A percentile compares a stretch with the other conserved stretches of the same genome.
These are phyloP conservation scores for Dichotomopilus funicola DNA, from an alignment of 2,329 filamentous ascomycete species.

Conservation along the genomic window DNA sequence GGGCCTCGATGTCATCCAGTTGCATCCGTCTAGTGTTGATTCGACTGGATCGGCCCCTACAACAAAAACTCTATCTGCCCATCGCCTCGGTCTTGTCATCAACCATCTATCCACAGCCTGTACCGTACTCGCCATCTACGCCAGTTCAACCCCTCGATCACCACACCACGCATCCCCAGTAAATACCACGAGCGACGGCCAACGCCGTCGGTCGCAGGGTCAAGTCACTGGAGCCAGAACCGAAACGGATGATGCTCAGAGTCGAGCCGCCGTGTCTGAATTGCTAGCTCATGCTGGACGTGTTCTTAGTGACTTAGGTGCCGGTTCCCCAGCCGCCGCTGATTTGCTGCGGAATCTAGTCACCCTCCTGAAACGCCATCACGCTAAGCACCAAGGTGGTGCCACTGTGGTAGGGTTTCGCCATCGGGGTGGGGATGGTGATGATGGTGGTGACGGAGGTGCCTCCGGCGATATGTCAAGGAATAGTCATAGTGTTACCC, in stretches of 20 bases:
- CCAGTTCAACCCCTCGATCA: not conserved
- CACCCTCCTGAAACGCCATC: not conserved
- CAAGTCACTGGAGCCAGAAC: too few species aligned
- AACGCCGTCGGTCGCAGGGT: too few species aligned
- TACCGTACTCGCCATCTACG: conserved; percentile 2
- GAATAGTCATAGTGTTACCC: too few species aligned
- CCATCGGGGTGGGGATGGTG: not conserved
- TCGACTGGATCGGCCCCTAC: not conserved
- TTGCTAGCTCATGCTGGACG: conserved; percentile 1
- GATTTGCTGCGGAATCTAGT: conserved; percentile 2
- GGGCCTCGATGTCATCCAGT: not conserved
- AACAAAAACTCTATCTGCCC: not conserved
- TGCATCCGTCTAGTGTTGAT: not conserved
- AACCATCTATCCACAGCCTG: conserved; percentile 4
- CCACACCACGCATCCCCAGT: too few species aligned
- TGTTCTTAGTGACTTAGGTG: not conserved
- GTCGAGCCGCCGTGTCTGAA: not conserved
- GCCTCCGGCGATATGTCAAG: too few species aligned
- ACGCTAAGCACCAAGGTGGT: not conserved
- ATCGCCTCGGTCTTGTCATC: conserved; percentile 5
- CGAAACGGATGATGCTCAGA: not conserved
- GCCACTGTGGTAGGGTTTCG: too few species aligned
- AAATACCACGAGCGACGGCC: too few species aligned
- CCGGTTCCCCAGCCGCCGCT: not conserved
- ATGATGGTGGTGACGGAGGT: not conserved